These are phyloP conservation scores for Austroboletus niveus DNA, from an alignment of 1,284 basidiomycete genomes.

Conservation along the genomic window DNA sequence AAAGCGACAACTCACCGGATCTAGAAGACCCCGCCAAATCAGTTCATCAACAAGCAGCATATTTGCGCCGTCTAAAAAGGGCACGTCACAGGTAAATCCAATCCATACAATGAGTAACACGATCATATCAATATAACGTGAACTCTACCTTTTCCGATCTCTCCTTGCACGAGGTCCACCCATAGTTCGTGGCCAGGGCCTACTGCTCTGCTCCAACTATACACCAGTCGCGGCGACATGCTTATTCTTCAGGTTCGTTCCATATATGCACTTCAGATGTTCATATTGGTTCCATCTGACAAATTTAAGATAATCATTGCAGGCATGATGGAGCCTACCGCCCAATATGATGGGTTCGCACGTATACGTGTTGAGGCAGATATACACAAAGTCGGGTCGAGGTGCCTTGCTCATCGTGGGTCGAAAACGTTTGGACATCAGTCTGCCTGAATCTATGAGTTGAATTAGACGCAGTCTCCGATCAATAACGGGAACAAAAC, in stretches of 20 bases:
- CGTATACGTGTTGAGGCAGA: background rate
- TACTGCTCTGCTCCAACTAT: background rate
- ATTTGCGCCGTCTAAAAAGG: background rate
- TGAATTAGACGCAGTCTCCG: slow-evolving; percentile 7
- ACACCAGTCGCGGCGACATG: background rate
- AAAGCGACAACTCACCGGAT: background rate
- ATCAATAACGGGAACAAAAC: slow-evolving; percentile 11
- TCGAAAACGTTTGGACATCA: background rate
- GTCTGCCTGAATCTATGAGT: slow-evolving; percentile 3
- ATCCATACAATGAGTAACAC: background rate
- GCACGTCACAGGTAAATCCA: background rate
- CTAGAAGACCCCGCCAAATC: slow-evolving; percentile 6
- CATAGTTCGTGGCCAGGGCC: background rate
- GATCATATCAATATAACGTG: slow-evolving; percentile 2
- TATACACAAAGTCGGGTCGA: background rate
- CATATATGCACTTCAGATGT: background rate
- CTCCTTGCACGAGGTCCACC: background rate
- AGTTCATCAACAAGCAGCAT: slow-evolving; percentile 6
- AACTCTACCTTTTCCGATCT: background rate
- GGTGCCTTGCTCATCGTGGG: background rate
- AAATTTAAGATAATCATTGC: background rate
- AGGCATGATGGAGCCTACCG: background rate
- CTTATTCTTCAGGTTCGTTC: background rate
- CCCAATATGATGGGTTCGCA: background rate
- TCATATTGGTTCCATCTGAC: slow-evolving; percentile 2